Evolutionary conservation across 495 filamentous ascomycete species (phyloP).

Genomic region (Podospora sp.): DNA sequence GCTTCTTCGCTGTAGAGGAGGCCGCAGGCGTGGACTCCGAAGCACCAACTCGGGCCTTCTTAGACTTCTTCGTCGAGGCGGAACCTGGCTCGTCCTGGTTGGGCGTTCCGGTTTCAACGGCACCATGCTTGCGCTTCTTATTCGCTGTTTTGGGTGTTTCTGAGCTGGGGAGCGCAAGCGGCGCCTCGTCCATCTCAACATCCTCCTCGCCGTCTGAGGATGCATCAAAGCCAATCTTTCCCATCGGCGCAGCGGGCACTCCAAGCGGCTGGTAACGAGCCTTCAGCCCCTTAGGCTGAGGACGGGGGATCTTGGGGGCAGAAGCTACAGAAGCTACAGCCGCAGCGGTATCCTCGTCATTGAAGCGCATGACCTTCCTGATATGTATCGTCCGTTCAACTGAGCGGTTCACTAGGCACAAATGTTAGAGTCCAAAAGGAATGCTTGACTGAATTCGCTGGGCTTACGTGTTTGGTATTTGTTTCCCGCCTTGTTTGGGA

Average conservation of each 20-base stretch:
- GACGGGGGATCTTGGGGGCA: constrained; percentile 36
- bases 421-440: constrained; percentile 13
- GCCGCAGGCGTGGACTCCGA: constrained; percentile 6
- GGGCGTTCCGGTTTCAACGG: constrained; percentile 42
- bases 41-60: constrained; percentile 32
- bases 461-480: constrained; percentile 47
- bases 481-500: constrained; percentile 43
- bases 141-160: constrained; percentile 29
- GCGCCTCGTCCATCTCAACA: constrained; percentile 36
- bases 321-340: constrained; percentile 30
- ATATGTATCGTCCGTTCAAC: constrained; percentile 49
- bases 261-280: constrained; percentile 49
- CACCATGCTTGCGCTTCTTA: constrained; percentile 51
- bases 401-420: constrained; percentile 35
- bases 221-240: constrained; percentile 26
- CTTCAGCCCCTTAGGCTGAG: constrained; percentile 51
- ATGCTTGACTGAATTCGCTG: neutral
- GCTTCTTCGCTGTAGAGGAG: constrained; percentile 22
- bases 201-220: constrained; percentile 36
- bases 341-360: constrained; percentile 29
- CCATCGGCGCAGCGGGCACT: constrained; percentile 28
- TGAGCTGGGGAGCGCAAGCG: constrained; percentile 10
- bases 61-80: constrained; percentile 33
- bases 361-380: constrained; percentile 46
- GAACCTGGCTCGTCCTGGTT: constrained; percentile 22